phyloP scores from a whole-genome alignment of 306 rosid species.

The Cajanus cajan region DNA sequence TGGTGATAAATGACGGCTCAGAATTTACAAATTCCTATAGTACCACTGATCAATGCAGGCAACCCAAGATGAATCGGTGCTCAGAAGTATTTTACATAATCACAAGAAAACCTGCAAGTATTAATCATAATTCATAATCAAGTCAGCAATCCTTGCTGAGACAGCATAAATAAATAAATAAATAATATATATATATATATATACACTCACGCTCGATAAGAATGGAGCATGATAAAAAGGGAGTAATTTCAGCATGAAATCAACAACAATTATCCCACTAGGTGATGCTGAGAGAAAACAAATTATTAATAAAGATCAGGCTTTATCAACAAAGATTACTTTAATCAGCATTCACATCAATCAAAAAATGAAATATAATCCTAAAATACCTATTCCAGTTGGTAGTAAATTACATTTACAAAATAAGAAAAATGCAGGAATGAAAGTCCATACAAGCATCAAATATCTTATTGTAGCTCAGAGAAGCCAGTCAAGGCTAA shows the following conservation, averaged over 20 bases:
- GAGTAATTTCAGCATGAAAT: background rate
- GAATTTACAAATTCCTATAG: conserved; percentile 46
- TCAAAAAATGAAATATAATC: background rate
- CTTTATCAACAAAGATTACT: conserved; percentile 9
- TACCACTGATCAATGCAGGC: conserved; percentile 48
- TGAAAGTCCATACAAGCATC: conserved; percentile 6
- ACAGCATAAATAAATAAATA: conserved; percentile 8
- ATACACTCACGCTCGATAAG: conserved; percentile 13
- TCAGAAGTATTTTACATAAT: conserved; percentile 46
- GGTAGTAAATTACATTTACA: conserved; percentile 14
- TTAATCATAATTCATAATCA: conserved; percentile 10
- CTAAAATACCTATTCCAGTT: background rate
- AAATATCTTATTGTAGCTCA: conserved; percentile 11
- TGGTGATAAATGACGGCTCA: conserved; percentile 37
- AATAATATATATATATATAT: too few species aligned
- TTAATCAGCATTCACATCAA: conserved; percentile 1
- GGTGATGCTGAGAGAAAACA: background rate
- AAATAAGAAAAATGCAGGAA: background rate
- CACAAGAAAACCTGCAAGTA: conserved; percentile 55
- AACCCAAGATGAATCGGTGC: conserved; percentile 49
- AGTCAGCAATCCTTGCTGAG: conserved; percentile 6
- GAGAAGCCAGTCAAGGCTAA: conserved; percentile 22
- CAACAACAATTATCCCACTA: background rate
- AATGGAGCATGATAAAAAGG: background rate
- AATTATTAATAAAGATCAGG: background rate